Conservation (phyloP, 2,329 filamentous ascomycete species). For the Tolypocladium inflatum region DNA sequence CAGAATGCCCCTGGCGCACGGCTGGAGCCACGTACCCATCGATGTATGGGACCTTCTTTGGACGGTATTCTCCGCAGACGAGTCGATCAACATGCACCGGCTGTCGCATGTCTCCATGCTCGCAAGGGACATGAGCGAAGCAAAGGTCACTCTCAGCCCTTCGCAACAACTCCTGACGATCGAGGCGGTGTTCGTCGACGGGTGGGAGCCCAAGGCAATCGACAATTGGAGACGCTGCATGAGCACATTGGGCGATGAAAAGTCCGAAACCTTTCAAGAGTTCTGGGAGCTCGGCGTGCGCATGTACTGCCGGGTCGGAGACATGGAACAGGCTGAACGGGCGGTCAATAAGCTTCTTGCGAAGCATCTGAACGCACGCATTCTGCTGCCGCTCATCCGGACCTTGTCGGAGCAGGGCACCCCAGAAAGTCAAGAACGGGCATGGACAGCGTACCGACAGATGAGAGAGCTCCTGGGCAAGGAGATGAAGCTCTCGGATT, state of each 20-base stretch:
- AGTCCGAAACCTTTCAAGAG: conserved; percentile 34
- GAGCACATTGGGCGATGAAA: conserved; percentile 37
- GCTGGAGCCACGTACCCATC: conserved; percentile 46
- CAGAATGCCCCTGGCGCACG: conserved; percentile 30
- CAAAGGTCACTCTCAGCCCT: conserved; percentile 43
- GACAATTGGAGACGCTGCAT: conserved; percentile 54
- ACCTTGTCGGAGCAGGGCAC: conserved; percentile 48
- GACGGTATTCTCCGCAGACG: conserved; percentile 46
- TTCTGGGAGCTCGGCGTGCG: conserved; percentile 59
- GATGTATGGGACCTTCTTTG: conserved; percentile 58
- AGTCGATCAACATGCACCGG: conserved; percentile 41
- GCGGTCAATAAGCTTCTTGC: conserved; percentile 45
- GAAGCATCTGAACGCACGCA: conserved; percentile 39
- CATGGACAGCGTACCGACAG: conserved; percentile 58
- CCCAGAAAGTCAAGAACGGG: conserved; percentile 38
- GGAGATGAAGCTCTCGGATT: conserved; percentile 61
- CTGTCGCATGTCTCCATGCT: conserved; percentile 53
- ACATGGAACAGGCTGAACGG: conserved; percentile 49
- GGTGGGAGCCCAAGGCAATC: conserved; percentile 49
- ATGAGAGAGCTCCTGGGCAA: conserved; percentile 52
- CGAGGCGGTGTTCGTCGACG: conserved; percentile 56
- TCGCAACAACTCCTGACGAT: conserved; percentile 57
- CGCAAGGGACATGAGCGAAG: conserved; percentile 54
- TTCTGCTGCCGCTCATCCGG: conserved; percentile 60
- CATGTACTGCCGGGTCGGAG: conserved; percentile 49